Percentiles rank a stretch among this genome's conserved stretches.
phyloP scores from a whole-genome alignment of 1,284 basidiomycete species.

The Ustilago sp. region DNA sequence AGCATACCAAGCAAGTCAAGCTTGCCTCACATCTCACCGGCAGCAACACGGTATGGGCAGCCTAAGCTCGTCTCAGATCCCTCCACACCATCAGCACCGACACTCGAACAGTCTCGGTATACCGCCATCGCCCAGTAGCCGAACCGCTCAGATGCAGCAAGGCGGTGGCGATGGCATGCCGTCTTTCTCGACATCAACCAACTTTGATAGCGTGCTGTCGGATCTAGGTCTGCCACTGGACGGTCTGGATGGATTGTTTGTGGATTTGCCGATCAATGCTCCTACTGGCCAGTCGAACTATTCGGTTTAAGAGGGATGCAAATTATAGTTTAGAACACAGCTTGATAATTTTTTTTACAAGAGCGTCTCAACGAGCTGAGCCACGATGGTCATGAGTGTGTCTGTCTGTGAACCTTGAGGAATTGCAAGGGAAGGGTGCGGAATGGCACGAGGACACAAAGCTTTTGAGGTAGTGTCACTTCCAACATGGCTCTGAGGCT shows the following conservation, averaged over 20 bases:
- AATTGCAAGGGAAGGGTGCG: background rate
- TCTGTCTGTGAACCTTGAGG: background rate
- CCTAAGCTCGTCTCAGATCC: background rate
- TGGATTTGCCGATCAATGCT: slow-evolving; percentile 39
- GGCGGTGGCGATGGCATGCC: slow-evolving; percentile 1
- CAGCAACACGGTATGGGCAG: slow-evolving; percentile 1
- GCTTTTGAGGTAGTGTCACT: background rate
- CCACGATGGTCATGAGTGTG: background rate
- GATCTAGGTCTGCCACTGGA: slow-evolving; percentile 45
- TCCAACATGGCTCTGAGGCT: no score
- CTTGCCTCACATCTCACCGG: slow-evolving; percentile 4
- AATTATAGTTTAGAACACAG: background rate
- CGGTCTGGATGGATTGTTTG: slow-evolving; percentile 47
- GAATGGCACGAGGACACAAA: background rate
- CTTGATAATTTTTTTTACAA: background rate
- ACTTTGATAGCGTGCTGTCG: slow-evolving; percentile 47
- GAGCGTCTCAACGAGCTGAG: background rate
- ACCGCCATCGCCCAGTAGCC: slow-evolving; percentile 1
- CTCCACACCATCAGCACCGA: slow-evolving; percentile 13
- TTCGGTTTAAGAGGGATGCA: slow-evolving; percentile 17
- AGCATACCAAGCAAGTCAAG: slow-evolving; percentile 16
- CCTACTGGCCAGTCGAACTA: slow-evolving; percentile 25
- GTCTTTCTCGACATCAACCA: slow-evolving; percentile 23
- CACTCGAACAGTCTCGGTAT: slow-evolving; percentile 16
- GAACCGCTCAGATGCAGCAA: slow-evolving; percentile 9